A percentile compares a stretch with the other conserved stretches of the same genome.
phyloP scores from a whole-genome alignment of 2,329 filamentous ascomycete species.

The Metarhizium rileyi region DNA sequence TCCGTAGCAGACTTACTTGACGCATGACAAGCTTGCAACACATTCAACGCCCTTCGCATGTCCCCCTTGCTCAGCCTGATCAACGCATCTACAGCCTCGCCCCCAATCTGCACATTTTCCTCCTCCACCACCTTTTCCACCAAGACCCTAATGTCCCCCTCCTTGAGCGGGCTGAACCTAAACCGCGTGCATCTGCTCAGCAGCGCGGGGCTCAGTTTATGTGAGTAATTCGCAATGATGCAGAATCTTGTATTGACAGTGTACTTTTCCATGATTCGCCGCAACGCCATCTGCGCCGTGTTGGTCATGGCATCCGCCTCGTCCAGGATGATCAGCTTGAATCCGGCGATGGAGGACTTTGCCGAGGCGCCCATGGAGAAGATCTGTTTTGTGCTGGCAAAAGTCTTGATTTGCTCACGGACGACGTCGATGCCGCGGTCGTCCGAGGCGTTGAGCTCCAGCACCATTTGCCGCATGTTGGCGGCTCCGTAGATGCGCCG shows the following conservation, averaged over 20 bases:
- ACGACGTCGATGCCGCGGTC: slow-evolving; percentile 97
- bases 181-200: slow-evolving; percentile 92
- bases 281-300: slow-evolving; percentile 92
- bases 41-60: slow-evolving; percentile 90
- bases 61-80: slow-evolving; percentile 87
- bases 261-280: slow-evolving; percentile 98
- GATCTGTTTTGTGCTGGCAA: slow-evolving; percentile 95
- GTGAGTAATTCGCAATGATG: slow-evolving; percentile 97
- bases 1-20: slow-evolving; percentile 57
- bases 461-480: slow-evolving; percentile 96
- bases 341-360: slow-evolving; percentile 52
- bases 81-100: slow-evolving; percentile 71
- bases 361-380: slow-evolving; percentile 56
- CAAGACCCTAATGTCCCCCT: slow-evolving; percentile 70
- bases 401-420: slow-evolving; percentile 98
- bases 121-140: slow-evolving; percentile 86
- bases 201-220: slow-evolving; percentile 89
- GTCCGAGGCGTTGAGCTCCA: slow-evolving; percentile 95
- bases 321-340: slow-evolving; percentile 94
- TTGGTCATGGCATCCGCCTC: slow-evolving; percentile 99
- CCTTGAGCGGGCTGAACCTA: slow-evolving; percentile 86
- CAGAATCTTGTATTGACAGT: slow-evolving; percentile 96
- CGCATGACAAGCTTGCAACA: slow-evolving; percentile 91
- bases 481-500: slow-evolving; percentile 83
- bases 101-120: slow-evolving; percentile 74